Percentiles rank a stretch among this genome's conserved stretches.
phyloP scores from a whole-genome alignment of 352 stramenopile species.

The Thalassiosira livingstoniorum region DNA sequence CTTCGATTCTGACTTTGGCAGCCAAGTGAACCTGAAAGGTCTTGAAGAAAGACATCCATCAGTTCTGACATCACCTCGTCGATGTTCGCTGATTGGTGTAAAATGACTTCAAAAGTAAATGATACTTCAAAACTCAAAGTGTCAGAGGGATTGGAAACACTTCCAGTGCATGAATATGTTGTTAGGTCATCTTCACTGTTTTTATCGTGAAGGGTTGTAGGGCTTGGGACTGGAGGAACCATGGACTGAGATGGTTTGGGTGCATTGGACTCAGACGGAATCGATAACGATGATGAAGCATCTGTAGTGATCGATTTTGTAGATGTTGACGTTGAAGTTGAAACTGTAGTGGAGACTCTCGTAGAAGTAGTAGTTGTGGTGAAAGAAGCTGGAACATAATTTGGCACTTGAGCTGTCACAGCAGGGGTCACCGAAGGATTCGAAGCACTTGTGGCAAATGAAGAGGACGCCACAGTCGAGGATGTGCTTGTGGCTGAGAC shows the following conservation, averaged over 20 bases:
- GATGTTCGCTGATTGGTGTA: background rate
- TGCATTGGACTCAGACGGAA: no score
- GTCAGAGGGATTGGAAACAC: constrained; percentile 9
- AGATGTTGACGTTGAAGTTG: no score
- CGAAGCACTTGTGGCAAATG: background rate
- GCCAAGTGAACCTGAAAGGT: constrained; percentile 13
- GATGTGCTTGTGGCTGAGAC: background rate
- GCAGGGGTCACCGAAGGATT: background rate
- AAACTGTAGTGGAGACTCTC: no score
- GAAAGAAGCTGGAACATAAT: no score
- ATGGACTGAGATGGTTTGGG: no score
- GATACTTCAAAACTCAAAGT: constrained; percentile 29
- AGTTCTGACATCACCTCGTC: constrained; percentile 8
- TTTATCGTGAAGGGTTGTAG: no score
- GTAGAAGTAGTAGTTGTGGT: no score
- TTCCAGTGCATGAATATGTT: constrained; percentile 15
- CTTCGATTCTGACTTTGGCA: constrained; percentile 8
- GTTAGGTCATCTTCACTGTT: constrained; percentile 7
- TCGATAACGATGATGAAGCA: no score
- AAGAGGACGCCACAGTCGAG: background rate
- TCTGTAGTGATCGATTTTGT: no score
- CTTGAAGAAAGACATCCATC: constrained; percentile 24
- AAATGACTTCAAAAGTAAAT: constrained; percentile 29
- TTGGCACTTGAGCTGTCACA: no score
- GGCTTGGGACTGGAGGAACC: no score